These are phyloP conservation scores for Mycena amicta DNA, from an alignment of 768 basidiomycete species.

Conservation along the genomic window DNA sequence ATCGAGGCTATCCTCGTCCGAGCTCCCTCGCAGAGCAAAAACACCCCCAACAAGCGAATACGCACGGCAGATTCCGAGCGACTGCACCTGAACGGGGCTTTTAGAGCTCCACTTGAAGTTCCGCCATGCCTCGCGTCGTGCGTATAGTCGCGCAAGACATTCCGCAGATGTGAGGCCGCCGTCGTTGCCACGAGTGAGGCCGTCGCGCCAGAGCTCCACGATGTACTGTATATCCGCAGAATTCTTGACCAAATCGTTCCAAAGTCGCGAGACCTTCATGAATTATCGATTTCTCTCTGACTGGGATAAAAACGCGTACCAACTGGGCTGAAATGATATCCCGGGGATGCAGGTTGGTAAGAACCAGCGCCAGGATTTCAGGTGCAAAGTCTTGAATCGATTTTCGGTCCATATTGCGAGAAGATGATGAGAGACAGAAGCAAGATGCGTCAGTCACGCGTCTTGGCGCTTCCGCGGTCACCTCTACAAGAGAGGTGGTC, in stretches of 20 bases:
- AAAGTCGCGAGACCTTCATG: conserved; percentile 3
- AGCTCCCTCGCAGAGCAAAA: neutral
- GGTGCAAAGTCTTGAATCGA: too few species aligned
- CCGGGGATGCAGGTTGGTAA: conserved; percentile 1
- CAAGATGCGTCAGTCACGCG: too few species aligned
- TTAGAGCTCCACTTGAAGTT: conserved; percentile 1
- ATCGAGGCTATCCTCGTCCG: neutral
- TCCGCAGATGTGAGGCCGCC: neutral
- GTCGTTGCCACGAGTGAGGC: neutral
- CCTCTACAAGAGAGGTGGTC: too few species aligned
- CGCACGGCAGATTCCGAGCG: neutral
- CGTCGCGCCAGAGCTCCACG: conserved; percentile 12
- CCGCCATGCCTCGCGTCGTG: conserved; percentile 6
- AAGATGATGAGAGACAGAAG: too few species aligned
- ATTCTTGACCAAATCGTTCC: neutral
- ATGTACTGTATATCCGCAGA: conserved; percentile 7
- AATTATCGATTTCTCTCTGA: neutral
- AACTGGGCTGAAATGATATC: neutral
- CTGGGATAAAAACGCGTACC: neutral
- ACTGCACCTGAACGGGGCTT: neutral
- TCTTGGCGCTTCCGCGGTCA: too few species aligned
- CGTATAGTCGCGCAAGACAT: neutral
- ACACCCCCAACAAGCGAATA: conserved; percentile 10
- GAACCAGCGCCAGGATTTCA: conserved; percentile 4
- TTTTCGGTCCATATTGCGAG: too few species aligned